Evolutionary conservation across 768 basidiomycete species (phyloP), one percentile per base, ranked within the genome.

Genomic region (Pulveroboletus ravenelii): DNA sequence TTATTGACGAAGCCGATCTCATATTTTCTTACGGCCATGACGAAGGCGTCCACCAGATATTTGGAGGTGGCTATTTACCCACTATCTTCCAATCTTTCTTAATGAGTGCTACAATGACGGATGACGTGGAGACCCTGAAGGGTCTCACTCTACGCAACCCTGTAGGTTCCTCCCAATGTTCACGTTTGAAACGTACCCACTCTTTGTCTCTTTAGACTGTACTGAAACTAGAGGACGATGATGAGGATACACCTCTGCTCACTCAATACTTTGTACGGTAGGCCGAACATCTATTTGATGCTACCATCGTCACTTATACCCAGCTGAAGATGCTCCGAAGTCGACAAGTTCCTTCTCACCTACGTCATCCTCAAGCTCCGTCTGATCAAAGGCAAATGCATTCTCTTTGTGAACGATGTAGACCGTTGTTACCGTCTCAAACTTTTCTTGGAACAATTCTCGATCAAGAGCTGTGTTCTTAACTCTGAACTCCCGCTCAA

Each of bases 401-500:
- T 99, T 55, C 71, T 99, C 35, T 99, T 99, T 62, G 95, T 98
- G 47, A 97, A 97, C 71, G 87, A 92, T 62, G 87, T 96, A 41
- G 94, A 96, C 59, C 84, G 95, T 20, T 86, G 86, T 47, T 99
- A 98, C 67, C 87, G 93, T 47, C 76, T 99, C 53, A 96, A 97
- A 66, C 81, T 99, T n/a, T 99, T 98, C 72, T 74, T 99, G 37
- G 96, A 98, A 60, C 93, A 97, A 69, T 98, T 97, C 61, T 93
- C 90, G 0, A 89, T 98, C 66, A 93, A 93, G 69, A 87, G 86
- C 57, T 97, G 95, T 58, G 94, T 99, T 1, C 77, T 99, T 23
- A 97, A 99, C 63, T 90, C 92, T 13, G 96, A 98, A 70, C 72
- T 99, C 29, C 96, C 96, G 0, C 71, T 98, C 48, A 97, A 96